These are phyloP conservation scores for Rhizopus sp. DNA, from an alignment of 371 early-diverging fungal genomes.

Conservation along the genomic window DNA sequence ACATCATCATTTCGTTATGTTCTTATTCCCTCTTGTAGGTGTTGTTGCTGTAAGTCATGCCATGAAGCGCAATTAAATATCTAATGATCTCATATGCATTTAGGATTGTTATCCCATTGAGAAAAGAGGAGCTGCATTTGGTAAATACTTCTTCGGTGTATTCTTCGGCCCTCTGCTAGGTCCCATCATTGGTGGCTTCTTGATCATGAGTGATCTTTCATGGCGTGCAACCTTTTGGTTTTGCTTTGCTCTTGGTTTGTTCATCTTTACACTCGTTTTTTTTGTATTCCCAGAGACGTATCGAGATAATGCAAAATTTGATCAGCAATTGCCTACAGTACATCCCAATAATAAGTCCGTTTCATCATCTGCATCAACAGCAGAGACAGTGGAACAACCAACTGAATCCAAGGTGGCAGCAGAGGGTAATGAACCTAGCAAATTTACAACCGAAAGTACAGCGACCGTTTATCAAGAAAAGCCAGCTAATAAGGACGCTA, in stretches of 20 bases:
- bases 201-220: constrained; percentile 26
- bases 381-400: constrained; percentile 8
- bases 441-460: not conserved
- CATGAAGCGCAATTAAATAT: not conserved
- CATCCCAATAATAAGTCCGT: not conserved
- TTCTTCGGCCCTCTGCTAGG: constrained; percentile 35
- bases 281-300: constrained; percentile 69
- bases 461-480: not conserved
- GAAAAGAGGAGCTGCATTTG: constrained; percentile 37
- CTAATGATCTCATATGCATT: constrained; percentile 2
- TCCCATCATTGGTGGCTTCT: constrained; percentile 35
- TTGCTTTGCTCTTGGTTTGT: constrained; percentile 30
- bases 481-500: not conserved
- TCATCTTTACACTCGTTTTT: constrained; percentile 25
- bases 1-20: constrained; percentile 12
- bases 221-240: constrained; percentile 40
- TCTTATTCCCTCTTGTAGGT: constrained; percentile 32
- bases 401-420: not conserved
- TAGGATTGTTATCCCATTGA: constrained; percentile 32
- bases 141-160: constrained; percentile 52
- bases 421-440: not conserved
- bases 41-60: constrained; percentile 13
- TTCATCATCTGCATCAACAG: not conserved
- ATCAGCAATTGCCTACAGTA: constrained; percentile 14
- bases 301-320: constrained; percentile 30